Base-by-base conservation (phyloP, 176 grass and related monocot species). In the Triticum turgidum region DNA sequence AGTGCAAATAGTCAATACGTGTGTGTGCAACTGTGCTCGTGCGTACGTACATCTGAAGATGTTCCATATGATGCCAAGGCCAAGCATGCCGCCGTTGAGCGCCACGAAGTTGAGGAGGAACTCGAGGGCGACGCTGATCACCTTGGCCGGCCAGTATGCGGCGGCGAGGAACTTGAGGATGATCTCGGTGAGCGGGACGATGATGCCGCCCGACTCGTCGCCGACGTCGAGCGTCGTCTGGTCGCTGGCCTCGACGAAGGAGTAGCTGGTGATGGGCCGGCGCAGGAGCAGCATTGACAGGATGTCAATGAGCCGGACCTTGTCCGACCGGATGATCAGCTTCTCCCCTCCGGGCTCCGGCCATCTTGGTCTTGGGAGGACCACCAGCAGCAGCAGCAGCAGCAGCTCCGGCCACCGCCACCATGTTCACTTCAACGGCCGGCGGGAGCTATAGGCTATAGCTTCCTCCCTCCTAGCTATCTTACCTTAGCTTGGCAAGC, bases 71-170 rank as follows among this genome's bases (percentile, higher is more conserved):
- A 95, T 82, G 47, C 47, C 47, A 49, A 49, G 47, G 83, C 90
- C 82, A 24, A 90, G 47, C 14, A 92, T n/a, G 13, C 93, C 93
- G 5, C 89, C 89, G 82, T 95, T 95, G 68, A 95, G 88, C 1
- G 83, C 52, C 58, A 95, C 1, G 64, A 95, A 84, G 90, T 95
- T 95, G 39, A 92, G 65, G 34, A 90, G 1, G 76, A 89, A 89
- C 88, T 95, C 93, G 39, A 87, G 27, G 51, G 62, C 11, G 76
- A 20, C 3, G 22, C 93, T 86, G 25, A 75, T 0, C 4, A 25
- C 66, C 37, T 82, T 77, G 2, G 89, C 27, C 4, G 93, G 93
- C 4, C 34, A 74, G 38, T 87, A 83, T 7, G 62, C 67, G 61
- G 18, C 25, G 0, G 2, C 66, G 8, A 94, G 76, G 8, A 66